Evolutionary conservation across 2,329 filamentous ascomycete species (phyloP).

Genomic region (Penicillium janthinellum): DNA sequence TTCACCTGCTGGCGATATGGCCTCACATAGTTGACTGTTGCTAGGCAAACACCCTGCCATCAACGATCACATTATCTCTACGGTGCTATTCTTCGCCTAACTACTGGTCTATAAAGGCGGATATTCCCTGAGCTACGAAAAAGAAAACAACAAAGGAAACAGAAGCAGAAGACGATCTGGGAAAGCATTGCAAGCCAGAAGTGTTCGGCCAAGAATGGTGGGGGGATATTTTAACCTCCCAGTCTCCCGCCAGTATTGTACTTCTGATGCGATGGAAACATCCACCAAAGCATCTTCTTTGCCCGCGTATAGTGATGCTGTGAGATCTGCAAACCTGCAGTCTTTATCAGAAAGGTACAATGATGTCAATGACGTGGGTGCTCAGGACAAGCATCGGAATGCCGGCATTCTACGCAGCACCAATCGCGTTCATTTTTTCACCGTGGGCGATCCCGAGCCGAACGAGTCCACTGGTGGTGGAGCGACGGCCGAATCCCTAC

Average conservation of each 20-base stretch:
- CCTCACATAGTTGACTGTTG: slow-evolving; percentile 30
- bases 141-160: not conserved
- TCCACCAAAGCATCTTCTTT: slow-evolving; percentile 26
- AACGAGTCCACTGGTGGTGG: slow-evolving; percentile 19
- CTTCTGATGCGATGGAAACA: slow-evolving; percentile 27
- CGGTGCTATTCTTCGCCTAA: not conserved
- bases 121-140: not conserved
- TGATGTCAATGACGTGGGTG: slow-evolving; percentile 25
- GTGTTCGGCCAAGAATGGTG: slow-evolving; percentile 29
- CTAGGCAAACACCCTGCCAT: slow-evolving; percentile 21
- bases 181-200: slow-evolving; percentile 9
- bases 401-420: slow-evolving; percentile 39
- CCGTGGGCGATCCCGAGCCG: slow-evolving; percentile 27
- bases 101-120: not conserved
- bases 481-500: slow-evolving; percentile 32
- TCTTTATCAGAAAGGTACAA: slow-evolving; percentile 14
- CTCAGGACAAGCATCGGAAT: slow-evolving; percentile 41
- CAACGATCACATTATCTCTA: not conserved
- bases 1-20: not conserved
- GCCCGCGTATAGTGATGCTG: slow-evolving; percentile 28
- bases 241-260: slow-evolving; percentile 29
- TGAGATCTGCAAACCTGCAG: slow-evolving; percentile 20
- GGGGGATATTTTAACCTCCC: slow-evolving; percentile 40
- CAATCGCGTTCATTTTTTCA: slow-evolving; percentile 41
- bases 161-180: not conserved